A percentile compares a stretch with the other conserved stretches of the same genome.
Evolutionary conservation across 352 stramenopile species (phyloP).

Genomic region (Phytophthora tubulina): DNA sequence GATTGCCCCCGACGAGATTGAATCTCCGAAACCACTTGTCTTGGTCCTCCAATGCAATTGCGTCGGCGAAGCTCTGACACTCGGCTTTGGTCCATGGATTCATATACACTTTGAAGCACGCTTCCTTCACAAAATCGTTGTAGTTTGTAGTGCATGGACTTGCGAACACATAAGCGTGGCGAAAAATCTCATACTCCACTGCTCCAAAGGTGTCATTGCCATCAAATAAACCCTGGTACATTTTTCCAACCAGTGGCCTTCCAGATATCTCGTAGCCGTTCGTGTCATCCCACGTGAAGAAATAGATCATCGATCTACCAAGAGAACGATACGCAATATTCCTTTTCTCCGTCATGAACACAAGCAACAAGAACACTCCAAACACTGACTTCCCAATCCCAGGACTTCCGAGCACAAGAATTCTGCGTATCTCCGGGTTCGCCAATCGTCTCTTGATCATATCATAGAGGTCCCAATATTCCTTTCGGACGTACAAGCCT

Average conservation of each 20-base stretch:
- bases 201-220: constrained; percentile 8
- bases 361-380: constrained; percentile 31
- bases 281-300: constrained; percentile 18
- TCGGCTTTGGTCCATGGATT: constrained; percentile 43
- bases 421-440: neutral
- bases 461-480: constrained; percentile 32
- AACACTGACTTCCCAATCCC: constrained; percentile 36
- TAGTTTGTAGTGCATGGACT: constrained; percentile 35
- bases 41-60: constrained; percentile 20
- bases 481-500: constrained; percentile 34
- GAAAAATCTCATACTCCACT: neutral
- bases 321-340: constrained; percentile 35
- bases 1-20: constrained; percentile 37
- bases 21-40: constrained; percentile 34
- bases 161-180: constrained; percentile 30
- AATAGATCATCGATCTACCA: constrained; percentile 5
- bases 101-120: constrained; percentile 39
- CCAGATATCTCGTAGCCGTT: constrained; percentile 9
- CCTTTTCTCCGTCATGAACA: constrained; percentile 30
- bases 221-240: constrained; percentile 32
- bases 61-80: constrained; percentile 28
- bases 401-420: constrained; percentile 32
- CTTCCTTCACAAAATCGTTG: constrained; percentile 38
- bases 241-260: neutral
- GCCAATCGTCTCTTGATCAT: constrained; percentile 12